Base-by-base conservation (phyloP, 2,329 filamentous ascomycete genomes). In the Xylaria sp. region DNA sequence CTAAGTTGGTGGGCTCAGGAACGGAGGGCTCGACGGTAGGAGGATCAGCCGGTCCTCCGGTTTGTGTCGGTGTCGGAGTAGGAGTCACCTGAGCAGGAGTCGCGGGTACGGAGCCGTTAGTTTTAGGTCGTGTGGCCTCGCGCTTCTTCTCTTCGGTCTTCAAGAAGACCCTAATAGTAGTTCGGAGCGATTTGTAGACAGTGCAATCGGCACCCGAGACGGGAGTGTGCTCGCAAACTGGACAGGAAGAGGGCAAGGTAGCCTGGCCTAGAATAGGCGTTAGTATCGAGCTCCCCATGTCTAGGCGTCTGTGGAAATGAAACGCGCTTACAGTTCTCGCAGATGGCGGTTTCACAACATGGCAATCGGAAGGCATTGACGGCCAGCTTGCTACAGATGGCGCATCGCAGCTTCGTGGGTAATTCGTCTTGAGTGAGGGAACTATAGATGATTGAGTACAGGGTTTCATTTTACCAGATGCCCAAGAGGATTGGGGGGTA, bases 261-360 rank as follows among this genome's bases (percentile, higher is more conserved):
- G 89, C 85, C 80, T 97, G 93, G 79, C 93, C 90, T 95, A 72
- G 21, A 73, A 67, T 17, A n/a, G n/a, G 19, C 27, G 12, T 67
- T n/a, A 60, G 55, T 73, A 39, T 39, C 19, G 36, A 24, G 27
- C 2, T 42, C 32, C 56, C 12, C 47, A n/a, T 48, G 24, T 14
- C 9, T n/a, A 11, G 30, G 21, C n/a, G 24, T 2, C 59, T 63
- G 74, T 63, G 70, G 42, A 39, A 24, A 19, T 55, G 51, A 57
- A 57, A 36, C 27, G 58, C 45, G 81, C 90, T 77, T 84, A 98
- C 96, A 99, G 72, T 85, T 87, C 77, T 95, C 92, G 84, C 96
- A 98, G 67, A 98, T 97, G 48, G 92, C 91, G 78, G 97, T 95
- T 77, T 98, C 96, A 80, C 96, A 99, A 82, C 96, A 99, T 1